A percentile compares a stretch with the other conserved stretches of the same genome.
Evolutionary conservation across 129 eudicot genomes (phyloP).

Genomic region (Flaveria bidentis): DNA sequence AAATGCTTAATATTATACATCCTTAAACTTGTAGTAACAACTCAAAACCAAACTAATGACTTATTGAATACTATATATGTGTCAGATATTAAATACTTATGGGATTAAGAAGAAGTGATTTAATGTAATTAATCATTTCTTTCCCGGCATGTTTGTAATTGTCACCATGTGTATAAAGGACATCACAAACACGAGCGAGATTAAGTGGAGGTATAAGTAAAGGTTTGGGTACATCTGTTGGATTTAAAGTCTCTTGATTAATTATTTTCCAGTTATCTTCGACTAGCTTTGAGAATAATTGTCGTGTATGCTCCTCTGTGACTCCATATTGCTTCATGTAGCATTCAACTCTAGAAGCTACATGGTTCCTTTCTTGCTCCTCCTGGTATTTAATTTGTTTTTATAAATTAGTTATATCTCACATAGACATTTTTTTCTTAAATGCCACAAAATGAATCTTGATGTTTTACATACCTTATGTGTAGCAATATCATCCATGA

Average conservation of each 20-base stretch:
- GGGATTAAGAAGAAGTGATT: constrained; percentile 41
- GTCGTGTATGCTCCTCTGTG: constrained; percentile 33
- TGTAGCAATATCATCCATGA: constrained; percentile 45
- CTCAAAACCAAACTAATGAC: too few species aligned
- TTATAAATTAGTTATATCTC: not conserved
- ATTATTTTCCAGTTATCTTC: constrained; percentile 54
- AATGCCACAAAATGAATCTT: not conserved
- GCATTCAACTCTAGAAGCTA: constrained; percentile 46
- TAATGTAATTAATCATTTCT: constrained; percentile 23
- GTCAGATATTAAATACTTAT: not conserved
- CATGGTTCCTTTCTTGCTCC: constrained; percentile 39
- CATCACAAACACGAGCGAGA: constrained; percentile 34
- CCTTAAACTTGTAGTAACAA: not conserved
- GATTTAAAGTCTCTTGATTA: constrained; percentile 37
- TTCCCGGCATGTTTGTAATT: constrained; percentile 36
- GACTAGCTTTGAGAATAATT: constrained; percentile 24
- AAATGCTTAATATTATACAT: not conserved
- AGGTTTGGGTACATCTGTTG: constrained; percentile 24
- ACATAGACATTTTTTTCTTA: not conserved
- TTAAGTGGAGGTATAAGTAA: constrained; percentile 33
- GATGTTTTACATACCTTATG: constrained; percentile 37
- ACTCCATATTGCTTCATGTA: constrained; percentile 44
- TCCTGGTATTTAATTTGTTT: constrained; percentile 7
- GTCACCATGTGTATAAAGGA: constrained; percentile 38
- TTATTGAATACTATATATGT: not conserved